Percentiles rank a stretch among this genome's conserved stretches.
phyloP scores from a whole-genome alignment of 2,329 filamentous ascomycete species.

The Cladosporium halotolerans region DNA sequence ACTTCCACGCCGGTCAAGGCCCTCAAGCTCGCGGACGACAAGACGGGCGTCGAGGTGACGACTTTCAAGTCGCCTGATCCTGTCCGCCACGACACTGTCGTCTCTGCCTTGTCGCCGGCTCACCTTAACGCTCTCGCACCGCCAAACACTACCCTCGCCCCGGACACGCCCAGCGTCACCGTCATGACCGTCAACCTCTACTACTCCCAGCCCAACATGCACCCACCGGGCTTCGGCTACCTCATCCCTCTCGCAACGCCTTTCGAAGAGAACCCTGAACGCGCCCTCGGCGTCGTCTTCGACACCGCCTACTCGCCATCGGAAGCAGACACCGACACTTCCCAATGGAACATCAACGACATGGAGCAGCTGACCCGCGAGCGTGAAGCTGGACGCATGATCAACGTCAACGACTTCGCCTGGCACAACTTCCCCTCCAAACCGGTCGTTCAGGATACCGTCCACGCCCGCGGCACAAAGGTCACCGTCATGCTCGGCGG shows the following conservation, averaged over 20 bases:
- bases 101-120: slow-evolving; percentile 54
- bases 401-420: slow-evolving; percentile 29
- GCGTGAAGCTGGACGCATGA: slow-evolving; percentile 20
- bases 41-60: slow-evolving; percentile 28
- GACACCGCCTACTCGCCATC: slow-evolving; percentile 56
- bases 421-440: slow-evolving; percentile 29
- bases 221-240: slow-evolving; percentile 78
- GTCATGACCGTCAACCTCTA: slow-evolving; percentile 92
- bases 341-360: slow-evolving; percentile 20
- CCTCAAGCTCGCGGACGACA: slow-evolving; percentile 32
- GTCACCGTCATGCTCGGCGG: slow-evolving; percentile 92
- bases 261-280: slow-evolving; percentile 69
- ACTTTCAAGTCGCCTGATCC: slow-evolving; percentile 18
- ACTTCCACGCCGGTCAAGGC: slow-evolving; percentile 39
- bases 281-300: slow-evolving; percentile 85
- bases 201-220: slow-evolving; percentile 60
- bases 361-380: slow-evolving; percentile 20
- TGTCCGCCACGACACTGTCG: slow-evolving; percentile 46
- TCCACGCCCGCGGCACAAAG: slow-evolving; percentile 61
- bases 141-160: slow-evolving; percentile 23
- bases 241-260: slow-evolving; percentile 73
- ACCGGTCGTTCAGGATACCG: slow-evolving; percentile 27
- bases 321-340: slow-evolving; percentile 18
- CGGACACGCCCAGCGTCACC: slow-evolving; percentile 51
- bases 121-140: slow-evolving; percentile 25